Conservation (phyloP, 257 asterid species). For the Jaltomata sinuosa region DNA sequence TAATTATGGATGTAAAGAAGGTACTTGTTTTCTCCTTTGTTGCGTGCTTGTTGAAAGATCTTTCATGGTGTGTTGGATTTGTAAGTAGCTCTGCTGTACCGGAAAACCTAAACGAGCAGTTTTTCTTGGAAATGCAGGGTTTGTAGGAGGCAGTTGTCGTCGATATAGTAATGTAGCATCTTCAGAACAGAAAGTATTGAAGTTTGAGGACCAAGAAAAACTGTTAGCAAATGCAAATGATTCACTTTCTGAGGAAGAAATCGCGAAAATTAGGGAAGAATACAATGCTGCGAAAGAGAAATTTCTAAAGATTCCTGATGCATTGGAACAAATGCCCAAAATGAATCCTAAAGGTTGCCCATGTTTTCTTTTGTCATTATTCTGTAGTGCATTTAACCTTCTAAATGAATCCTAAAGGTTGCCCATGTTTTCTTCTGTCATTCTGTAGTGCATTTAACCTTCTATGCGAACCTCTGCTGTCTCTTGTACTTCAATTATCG, state of each 20-base stretch:
- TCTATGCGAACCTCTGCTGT: too few relatives aligned
- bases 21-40: conserved; percentile 9
- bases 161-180: conserved; percentile 27
- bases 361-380: neutral
- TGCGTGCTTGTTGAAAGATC: neutral
- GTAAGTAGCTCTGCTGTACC: neutral
- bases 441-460: neutral
- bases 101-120: neutral
- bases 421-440: neutral
- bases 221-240: conserved; percentile 6
- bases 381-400: neutral
- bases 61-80: neutral
- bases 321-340: conserved; percentile 62
- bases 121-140: conserved; percentile 1
- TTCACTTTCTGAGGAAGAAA: conserved; percentile 34
- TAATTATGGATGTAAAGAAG: conserved; percentile 33
- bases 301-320: conserved; percentile 63
- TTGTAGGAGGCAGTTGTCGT: conserved; percentile 15
- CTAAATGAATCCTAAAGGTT: conserved; percentile 75
- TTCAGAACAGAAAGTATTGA: conserved; percentile 26
- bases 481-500: too few relatives aligned
- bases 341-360: conserved; percentile 73
- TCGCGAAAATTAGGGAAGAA: conserved; percentile 47
- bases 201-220: conserved; percentile 34
- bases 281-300: conserved; percentile 56